These are phyloP conservation scores for Peziza echinospora DNA, from an alignment of 495 filamentous ascomycete species.

Conservation along the genomic window DNA sequence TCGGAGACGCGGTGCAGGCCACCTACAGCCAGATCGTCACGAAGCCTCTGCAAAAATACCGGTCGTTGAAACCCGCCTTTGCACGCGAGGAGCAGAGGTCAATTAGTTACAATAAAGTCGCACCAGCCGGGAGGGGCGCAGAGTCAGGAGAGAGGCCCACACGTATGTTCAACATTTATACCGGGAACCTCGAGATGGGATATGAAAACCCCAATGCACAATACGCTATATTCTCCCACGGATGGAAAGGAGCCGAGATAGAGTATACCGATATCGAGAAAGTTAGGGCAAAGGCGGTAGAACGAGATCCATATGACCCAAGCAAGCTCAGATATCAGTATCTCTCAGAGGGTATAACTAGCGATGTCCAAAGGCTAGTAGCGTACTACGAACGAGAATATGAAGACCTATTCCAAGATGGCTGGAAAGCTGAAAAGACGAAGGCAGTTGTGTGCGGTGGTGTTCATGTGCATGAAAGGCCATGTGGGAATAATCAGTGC, in stretches of 20 bases:
- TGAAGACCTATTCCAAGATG: too few species aligned
- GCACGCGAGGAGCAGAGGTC: too few species aligned
- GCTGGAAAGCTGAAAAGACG: not conserved
- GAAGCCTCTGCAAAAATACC: too few species aligned
- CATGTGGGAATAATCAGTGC: too few species aligned
- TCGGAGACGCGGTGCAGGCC: not conserved
- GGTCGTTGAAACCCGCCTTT: too few species aligned
- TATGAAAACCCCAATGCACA: slow-evolving; percentile 16
- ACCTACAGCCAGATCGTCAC: too few species aligned
- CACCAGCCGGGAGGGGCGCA: not conserved
- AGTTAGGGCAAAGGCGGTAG: slow-evolving; percentile 4
- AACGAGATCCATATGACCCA: not conserved
- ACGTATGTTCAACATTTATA: slow-evolving; percentile 29
- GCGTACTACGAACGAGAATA: not conserved
- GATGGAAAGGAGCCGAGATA: slow-evolving; percentile 28
- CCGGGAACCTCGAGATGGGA: slow-evolving; percentile 20
- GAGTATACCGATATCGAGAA: slow-evolving; percentile 20
- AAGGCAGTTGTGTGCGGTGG: too few species aligned
- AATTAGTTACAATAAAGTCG: too few species aligned
- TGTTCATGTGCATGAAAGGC: too few species aligned
- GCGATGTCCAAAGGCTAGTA: not conserved
- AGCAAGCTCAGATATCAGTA: not conserved
- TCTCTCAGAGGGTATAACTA: not conserved
- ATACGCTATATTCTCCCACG: slow-evolving; percentile 28
- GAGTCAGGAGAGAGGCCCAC: slow-evolving; percentile 10